These are phyloP conservation scores for Mortierella alpina DNA, from an alignment of 192 early-diverging fungal species.

Conservation along the genomic window DNA sequence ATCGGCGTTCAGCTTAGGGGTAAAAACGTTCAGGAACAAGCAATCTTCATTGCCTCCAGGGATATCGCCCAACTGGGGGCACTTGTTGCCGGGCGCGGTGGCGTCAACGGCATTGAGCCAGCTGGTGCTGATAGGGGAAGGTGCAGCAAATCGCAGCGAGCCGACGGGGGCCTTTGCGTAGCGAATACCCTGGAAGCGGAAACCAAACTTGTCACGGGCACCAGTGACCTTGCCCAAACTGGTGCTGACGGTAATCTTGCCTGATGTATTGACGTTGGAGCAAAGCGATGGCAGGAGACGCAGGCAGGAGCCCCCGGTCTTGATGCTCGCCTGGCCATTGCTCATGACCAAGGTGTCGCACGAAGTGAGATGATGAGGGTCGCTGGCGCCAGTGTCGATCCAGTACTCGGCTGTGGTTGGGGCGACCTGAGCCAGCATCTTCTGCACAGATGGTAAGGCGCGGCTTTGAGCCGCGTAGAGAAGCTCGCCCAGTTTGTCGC, in stretches of 20 bases:
- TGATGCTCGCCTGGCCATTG: conserved; percentile 31
- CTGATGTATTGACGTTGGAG: conserved; percentile 38
- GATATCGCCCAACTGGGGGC: conserved; percentile 42
- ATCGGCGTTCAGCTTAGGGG: conserved; percentile 37
- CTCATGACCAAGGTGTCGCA: conserved; percentile 44
- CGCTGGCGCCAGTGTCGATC: conserved; percentile 45
- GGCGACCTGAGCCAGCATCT: conserved; percentile 34
- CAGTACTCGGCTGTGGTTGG: conserved; percentile 34
- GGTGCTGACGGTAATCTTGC: conserved; percentile 36
- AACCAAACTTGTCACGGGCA: conserved; percentile 36
- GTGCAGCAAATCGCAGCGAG: conserved; percentile 43
- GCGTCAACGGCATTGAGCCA: conserved; percentile 39
- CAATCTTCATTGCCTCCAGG: conserved; percentile 52
- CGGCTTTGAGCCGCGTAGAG: conserved; percentile 46
- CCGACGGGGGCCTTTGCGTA: conserved; percentile 55
- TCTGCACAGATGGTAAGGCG: conserved; percentile 26
- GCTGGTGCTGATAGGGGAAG: conserved; percentile 28
- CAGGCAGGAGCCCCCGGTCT: conserved; percentile 33
- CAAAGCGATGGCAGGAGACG: conserved; percentile 47
- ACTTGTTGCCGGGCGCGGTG: conserved; percentile 38
- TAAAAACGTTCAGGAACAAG: conserved; percentile 55
- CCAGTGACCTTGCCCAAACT: conserved; percentile 39
- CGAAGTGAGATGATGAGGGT: conserved; percentile 21
- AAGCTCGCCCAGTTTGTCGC: conserved; percentile 30
- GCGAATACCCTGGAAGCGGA: conserved; percentile 54